These are phyloP conservation scores for Clitoria ternatea DNA, from an alignment of 306 rosid species.

Conservation along the genomic window DNA sequence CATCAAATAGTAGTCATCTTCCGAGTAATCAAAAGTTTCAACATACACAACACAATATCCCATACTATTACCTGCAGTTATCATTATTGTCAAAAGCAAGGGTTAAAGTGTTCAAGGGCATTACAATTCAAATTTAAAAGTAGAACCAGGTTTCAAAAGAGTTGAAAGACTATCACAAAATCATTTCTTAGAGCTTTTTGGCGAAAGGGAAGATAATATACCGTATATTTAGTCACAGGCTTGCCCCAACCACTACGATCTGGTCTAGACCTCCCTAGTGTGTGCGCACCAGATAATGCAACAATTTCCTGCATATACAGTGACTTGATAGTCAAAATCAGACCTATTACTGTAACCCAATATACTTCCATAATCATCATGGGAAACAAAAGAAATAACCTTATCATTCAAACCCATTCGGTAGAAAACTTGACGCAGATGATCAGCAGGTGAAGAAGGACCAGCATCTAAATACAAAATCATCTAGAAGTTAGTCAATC, in stretches of 20 bases:
- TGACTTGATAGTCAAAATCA: constrained; percentile 24
- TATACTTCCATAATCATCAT: background rate
- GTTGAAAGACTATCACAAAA: background rate
- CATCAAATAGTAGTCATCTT: constrained; percentile 7
- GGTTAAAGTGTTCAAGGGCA: background rate
- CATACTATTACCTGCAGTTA: background rate
- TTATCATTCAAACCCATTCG: constrained; percentile 92
- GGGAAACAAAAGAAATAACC: constrained; percentile 38
- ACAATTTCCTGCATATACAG: constrained; percentile 79
- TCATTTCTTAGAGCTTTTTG: background rate
- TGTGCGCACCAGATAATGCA: constrained; percentile 96
- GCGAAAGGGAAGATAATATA: constrained; percentile 31
- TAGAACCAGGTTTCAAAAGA: background rate
- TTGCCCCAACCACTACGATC: constrained; percentile 99
- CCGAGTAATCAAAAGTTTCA: background rate
- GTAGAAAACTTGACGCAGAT: constrained; percentile 87
- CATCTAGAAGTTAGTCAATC: constrained; percentile 3
- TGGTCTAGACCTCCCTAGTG: constrained; percentile 90
- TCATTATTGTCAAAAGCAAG: background rate
- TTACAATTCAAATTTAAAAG: background rate
- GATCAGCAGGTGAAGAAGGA: constrained; percentile 95
- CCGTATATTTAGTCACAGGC: constrained; percentile 94
- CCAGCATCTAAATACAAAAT: constrained; percentile 69
- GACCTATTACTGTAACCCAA: background rate
- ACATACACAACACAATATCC: background rate